phyloP scores from a whole-genome alignment of 2,329 filamentous ascomycete genomes.

The Trichophyton verrucosum region DNA sequence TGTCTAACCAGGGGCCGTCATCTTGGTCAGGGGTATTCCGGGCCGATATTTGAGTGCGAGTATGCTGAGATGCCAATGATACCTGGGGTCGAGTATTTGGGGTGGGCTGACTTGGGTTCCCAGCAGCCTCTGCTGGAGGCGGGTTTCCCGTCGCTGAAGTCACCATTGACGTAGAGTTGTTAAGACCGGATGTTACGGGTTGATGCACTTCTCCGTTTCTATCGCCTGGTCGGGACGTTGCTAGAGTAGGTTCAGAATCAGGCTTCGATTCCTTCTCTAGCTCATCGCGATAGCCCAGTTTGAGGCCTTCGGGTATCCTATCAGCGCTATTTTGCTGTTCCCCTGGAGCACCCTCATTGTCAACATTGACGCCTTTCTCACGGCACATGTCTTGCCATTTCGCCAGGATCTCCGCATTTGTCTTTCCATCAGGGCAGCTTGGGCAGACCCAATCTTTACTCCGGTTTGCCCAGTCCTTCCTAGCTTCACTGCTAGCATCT shows the following conservation, averaged over 20 bases:
- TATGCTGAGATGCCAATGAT: background rate
- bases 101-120: background rate
- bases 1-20: conserved; percentile 65
- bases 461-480: conserved; percentile 56
- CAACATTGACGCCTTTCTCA: conserved; percentile 32
- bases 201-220: background rate
- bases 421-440: conserved; percentile 47
- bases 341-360: conserved; percentile 28
- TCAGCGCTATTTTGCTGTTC: conserved; percentile 30
- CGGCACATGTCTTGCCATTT: conserved; percentile 51
- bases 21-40: background rate
- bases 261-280: conserved; percentile 16
- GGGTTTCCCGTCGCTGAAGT: background rate
- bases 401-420: conserved; percentile 60
- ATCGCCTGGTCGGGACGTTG: no score
- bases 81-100: background rate
- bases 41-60: background rate
- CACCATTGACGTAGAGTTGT: background rate
- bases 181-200: background rate
- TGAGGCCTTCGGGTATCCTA: conserved; percentile 41
- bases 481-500: conserved; percentile 57
- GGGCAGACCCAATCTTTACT: conserved; percentile 56
- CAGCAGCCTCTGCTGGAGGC: background rate
- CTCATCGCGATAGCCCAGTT: conserved; percentile 26
- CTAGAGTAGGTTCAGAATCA: background rate